Percentiles rank a stretch among this genome's conserved stretches.
Evolutionary conservation across 202 grass and related monocot genomes (phyloP).

Genomic region (Saccharum hybrid): DNA sequence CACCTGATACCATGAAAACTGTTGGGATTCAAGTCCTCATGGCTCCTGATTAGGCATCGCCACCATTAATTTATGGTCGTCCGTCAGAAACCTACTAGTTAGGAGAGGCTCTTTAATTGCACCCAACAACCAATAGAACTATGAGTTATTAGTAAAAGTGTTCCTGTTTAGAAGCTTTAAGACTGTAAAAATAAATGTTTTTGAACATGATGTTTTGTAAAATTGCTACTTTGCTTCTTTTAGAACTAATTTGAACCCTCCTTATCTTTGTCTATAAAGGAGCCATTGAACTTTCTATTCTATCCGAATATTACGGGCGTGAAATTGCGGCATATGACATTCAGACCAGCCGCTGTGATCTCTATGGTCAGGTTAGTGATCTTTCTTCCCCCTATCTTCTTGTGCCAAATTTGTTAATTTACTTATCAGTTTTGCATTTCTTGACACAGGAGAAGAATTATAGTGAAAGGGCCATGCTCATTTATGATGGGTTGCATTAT

Average conservation of each 20-base stretch:
- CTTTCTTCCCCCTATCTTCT: not conserved
- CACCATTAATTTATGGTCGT: not conserved
- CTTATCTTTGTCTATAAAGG: slow-evolving; percentile 50
- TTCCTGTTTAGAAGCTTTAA: slow-evolving; percentile 9
- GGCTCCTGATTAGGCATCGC: not conserved
- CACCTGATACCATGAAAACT: slow-evolving; percentile 2
- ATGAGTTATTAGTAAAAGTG: not conserved
- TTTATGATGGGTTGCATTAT: slow-evolving; percentile 96
- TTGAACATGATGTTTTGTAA: not conserved
- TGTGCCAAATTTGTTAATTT: not conserved
- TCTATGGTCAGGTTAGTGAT: slow-evolving; percentile 86
- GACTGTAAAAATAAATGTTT: not conserved
- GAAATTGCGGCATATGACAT: slow-evolving; percentile 98
- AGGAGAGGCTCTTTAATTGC: slow-evolving; percentile 11
- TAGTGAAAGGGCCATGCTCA: slow-evolving; percentile 83
- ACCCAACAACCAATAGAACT: not conserved
- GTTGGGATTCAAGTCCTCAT: not conserved
- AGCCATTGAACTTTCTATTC: slow-evolving; percentile 86
- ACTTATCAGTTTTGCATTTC: slow-evolving; percentile 26
- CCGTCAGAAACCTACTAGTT: not conserved
- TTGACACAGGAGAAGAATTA: slow-evolving; percentile 79
- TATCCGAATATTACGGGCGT: slow-evolving; percentile 82
- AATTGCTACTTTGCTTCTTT: not conserved
- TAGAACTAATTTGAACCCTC: slow-evolving; percentile 24
- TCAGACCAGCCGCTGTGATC: slow-evolving; percentile 83